Conservation (phyloP, 2,329 filamentous ascomycete genomes). For the Botrytis porri region DNA sequence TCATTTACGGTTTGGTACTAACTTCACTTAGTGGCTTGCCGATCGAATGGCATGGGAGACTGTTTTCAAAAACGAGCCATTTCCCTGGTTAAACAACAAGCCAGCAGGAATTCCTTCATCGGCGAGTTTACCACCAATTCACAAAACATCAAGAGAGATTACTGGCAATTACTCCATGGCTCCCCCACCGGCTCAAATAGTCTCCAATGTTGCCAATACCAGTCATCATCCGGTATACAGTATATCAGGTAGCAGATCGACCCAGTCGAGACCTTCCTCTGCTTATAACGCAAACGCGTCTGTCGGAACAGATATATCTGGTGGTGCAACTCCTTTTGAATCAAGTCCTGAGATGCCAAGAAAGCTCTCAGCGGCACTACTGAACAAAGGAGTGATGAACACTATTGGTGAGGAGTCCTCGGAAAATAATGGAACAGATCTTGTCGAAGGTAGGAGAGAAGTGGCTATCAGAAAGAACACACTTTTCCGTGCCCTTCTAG, state of each 20-base stretch:
- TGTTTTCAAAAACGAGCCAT: slow-evolving; percentile 1
- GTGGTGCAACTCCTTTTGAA: not conserved
- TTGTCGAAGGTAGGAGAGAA: not conserved
- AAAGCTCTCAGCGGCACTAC: not conserved
- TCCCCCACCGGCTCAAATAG: not conserved
- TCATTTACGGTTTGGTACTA: not conserved
- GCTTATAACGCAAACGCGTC: not conserved
- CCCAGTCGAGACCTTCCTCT: not conserved
- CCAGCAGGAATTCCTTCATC: not conserved
- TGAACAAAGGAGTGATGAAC: not conserved
- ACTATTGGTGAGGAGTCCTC: not conserved
- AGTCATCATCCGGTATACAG: not conserved
- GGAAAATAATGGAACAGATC: not conserved
- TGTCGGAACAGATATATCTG: not conserved
- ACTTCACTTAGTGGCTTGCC: slow-evolving; percentile 2
- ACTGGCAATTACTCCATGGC: not conserved
- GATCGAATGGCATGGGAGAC: slow-evolving; percentile 6
- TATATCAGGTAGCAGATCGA: not conserved
- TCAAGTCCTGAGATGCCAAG: not conserved
- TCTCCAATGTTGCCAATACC: not conserved
- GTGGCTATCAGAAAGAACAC: not conserved
- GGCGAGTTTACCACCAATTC: not conserved
- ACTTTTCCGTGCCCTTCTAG: slow-evolving; percentile 4
- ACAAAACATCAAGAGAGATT: not conserved
- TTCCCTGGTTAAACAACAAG: not conserved